Evolutionary conservation across 257 asterid genomes (phyloP), one percentile per base, ranked within the genome.

Genomic region (Gardenia jasminoides): DNA sequence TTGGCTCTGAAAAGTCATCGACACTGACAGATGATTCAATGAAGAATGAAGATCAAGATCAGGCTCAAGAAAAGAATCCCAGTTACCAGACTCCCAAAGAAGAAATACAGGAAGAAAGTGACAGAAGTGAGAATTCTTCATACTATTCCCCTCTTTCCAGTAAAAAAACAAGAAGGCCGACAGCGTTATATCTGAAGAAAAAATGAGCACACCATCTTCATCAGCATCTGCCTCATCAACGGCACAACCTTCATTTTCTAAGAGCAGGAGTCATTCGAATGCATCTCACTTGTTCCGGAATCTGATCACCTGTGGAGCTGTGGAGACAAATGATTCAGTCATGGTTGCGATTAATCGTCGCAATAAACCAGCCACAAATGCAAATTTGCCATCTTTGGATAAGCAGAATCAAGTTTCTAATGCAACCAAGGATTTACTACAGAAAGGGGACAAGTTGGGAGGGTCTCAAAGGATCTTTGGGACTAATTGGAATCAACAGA

Each of bases 1-100:
- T 88, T 54, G 79, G 90, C n/a, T 92, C 97, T 4, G 97, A 89
- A 12, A 71, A 93, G 70, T 94, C 98, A 67, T 94, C 98, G 65
- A 89, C 96, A 3, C 5, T 89, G 62, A 91, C 96, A 0, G 91
- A 85, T 12, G 92, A 88, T 26, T 87, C 91, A 0, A 81, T 75
- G n/a, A 87, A 85, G 72, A 36, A 65, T 6, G 87, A 90, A 43
- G 83, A 36, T 12, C 58, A 15, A 24, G 66, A 75, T n/a, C 70
- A 59, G 41, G 75, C 46, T 70, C 75, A 70, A n/a, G 89, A 83
- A 10, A 82, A 83, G 50, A 61, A 16, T 43, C 56, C 76, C 33
- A 56, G 82, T 7, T 82, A 70, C 10, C 52, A 47, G 41, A 67
- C 72, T 66, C 44, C 64, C 67, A 80, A 78, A 41, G 81, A 72